Base-by-base conservation (phyloP, 306 rosid species). In the Corylus avellana region DNA sequence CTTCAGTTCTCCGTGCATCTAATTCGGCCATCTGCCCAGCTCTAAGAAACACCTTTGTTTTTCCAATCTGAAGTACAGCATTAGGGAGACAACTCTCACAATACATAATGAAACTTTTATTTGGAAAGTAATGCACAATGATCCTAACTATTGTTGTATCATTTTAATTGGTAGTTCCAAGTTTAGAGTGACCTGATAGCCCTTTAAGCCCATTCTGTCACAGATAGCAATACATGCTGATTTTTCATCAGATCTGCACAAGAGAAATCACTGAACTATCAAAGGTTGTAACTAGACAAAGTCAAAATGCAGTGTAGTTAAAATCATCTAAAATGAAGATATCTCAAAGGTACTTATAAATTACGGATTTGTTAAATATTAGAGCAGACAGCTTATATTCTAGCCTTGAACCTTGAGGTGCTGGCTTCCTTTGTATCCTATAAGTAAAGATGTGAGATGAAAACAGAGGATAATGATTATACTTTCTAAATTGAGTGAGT, bases 11-110 rank as follows among this genome's bases (percentile, higher is more conserved):
- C 62, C 96, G 85, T 2, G 97, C 94, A 80, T 93, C 97, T 78
- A 93, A 72, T 84, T 93, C 97, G 44, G 97, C 97, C 97, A 93
- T 93, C 85, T 93, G 97, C 66, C 97, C 97, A 77, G 97, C 97
- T 87, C 97, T 84, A 54, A 93, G 92, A 80, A 93, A 93, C 29
- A 93, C 96, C 80, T 93, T 93, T 75, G 97, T 55, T 78, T 91
- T 93, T 7, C 97, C 97, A 84, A 93, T 93, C 97, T 93, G 77
- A 57, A 54, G 77, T 75, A 70, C 61, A 86, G 58, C 56, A 75
- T 69, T 27, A 14, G 13, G 62, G 62, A 35, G 81, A 17, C 70
- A 77, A 49, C 48, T 55, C 16, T 84, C 73, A 73, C 35, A 73
- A 72, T 42, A 54, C 78, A 46, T 53, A 75, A n/a, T 16, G 75